These are phyloP conservation scores for Pulveroboletus ravenelii DNA, from an alignment of 768 basidiomycete species.

Conservation along the genomic window DNA sequence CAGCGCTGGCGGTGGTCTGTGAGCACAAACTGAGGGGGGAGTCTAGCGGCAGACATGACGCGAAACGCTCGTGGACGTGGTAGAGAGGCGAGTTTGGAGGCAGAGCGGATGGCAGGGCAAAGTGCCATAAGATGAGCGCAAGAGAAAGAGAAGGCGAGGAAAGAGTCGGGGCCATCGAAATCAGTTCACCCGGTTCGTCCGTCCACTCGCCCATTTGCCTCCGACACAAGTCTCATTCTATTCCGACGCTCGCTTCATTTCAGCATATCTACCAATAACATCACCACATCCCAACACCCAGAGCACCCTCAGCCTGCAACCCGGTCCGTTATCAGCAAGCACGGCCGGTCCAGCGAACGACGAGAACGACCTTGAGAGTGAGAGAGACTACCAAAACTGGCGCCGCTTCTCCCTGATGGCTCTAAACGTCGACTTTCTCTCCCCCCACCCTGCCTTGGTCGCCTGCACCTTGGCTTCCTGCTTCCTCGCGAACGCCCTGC, in stretches of 20 bases:
- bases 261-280: not conserved
- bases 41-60: slow-evolving; percentile 28
- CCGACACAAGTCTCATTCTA: not conserved
- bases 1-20: slow-evolving; percentile 55
- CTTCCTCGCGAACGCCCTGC: slow-evolving; percentile 38
- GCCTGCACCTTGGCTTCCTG: slow-evolving; percentile 46
- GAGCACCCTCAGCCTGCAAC: not conserved
- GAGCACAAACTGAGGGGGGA: slow-evolving; percentile 46
- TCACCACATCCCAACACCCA: no score
- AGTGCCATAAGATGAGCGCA: slow-evolving; percentile 5
- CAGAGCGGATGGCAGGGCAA: not conserved
- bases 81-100: not conserved
- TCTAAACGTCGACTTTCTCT: slow-evolving; percentile 55
- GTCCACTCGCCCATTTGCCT: not conserved
- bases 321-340: not conserved
- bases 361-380: slow-evolving; percentile 7
- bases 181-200: not conserved
- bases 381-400: slow-evolving; percentile 58
- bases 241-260: no score
- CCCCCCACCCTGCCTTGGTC: slow-evolving; percentile 61
- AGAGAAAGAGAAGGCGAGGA: not conserved
- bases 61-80: slow-evolving; percentile 8
- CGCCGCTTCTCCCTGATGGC: slow-evolving; percentile 66
- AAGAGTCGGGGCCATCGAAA: not conserved
- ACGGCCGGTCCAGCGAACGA: not conserved